Evolutionary conservation across 2,329 filamentous ascomycete genomes (phyloP).

Genomic region (Exophiala sp.): DNA sequence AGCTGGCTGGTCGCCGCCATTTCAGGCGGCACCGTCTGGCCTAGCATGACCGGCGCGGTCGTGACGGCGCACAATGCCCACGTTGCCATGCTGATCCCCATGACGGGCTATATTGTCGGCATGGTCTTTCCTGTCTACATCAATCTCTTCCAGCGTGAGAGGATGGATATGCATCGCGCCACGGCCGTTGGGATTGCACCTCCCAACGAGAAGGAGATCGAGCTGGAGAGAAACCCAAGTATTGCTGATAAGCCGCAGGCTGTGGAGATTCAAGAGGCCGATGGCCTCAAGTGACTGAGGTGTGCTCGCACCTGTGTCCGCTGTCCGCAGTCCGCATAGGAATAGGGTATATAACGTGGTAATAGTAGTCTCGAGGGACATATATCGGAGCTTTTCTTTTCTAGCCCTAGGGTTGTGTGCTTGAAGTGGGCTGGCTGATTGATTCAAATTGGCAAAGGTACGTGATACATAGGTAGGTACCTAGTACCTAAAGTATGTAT

Average conservation of each 20-base stretch:
- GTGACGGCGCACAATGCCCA: constrained; percentile 29
- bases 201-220: constrained; percentile 3
- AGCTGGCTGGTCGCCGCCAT: constrained; percentile 64
- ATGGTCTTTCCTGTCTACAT: constrained; percentile 30
- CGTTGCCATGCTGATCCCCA: constrained; percentile 29
- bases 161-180: constrained; percentile 29
- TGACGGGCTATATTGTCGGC: constrained; percentile 29
- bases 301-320: too few species aligned
- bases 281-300: constrained; percentile 5
- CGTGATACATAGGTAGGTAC: too few species aligned
- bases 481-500: too few species aligned
- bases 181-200: constrained; percentile 18
- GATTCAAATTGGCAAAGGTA: too few species aligned
- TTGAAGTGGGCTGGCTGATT: too few species aligned
- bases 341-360: too few species aligned
- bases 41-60: constrained; percentile 57
- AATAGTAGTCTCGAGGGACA: too few species aligned
- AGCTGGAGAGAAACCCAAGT: constrained; percentile 5
- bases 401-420: too few species aligned
- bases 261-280: constrained; percentile 1
- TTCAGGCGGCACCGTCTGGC: constrained; percentile 62
- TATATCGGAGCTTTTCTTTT: too few species aligned
- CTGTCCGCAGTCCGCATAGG: too few species aligned
- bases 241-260: not conserved
- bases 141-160: constrained; percentile 26